Evolutionary conservation across 139 green algal species (phyloP).

Genomic region (Chlamydomonas schloesseri): DNA sequence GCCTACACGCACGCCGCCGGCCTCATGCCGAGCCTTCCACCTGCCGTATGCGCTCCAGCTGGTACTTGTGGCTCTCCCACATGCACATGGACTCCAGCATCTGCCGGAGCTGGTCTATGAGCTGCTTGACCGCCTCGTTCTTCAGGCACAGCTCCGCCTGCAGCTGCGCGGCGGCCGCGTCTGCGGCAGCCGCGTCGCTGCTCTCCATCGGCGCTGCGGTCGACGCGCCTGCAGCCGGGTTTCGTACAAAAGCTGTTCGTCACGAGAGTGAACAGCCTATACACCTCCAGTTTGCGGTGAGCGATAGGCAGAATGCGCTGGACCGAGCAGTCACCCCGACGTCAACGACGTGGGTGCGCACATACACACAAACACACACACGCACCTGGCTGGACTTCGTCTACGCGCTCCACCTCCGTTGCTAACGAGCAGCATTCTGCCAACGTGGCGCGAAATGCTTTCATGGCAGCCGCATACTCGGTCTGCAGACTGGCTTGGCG

Average conservation of each 20-base stretch:
- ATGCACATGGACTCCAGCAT: constrained; percentile 55
- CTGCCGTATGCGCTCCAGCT: not conserved
- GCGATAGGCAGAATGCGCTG: not conserved
- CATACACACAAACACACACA: no score
- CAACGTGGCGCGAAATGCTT: not conserved
- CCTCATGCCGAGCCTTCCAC: no score
- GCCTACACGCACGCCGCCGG: no score
- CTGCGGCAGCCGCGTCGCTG: not conserved
- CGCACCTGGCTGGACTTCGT: not conserved
- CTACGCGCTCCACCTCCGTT: not conserved
- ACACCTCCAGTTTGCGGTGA: not conserved
- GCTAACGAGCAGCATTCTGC: not conserved
- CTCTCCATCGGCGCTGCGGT: not conserved
- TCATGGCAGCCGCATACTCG: not conserved
- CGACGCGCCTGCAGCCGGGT: not conserved
- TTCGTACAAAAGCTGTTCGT: not conserved
- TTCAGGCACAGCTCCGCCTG: constrained; percentile 13
- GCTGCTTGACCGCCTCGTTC: constrained; percentile 52
- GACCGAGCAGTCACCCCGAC: not conserved
- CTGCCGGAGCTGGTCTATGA: constrained; percentile 56
- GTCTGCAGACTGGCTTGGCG: not conserved
- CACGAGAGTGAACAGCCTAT: not conserved
- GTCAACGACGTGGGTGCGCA: no score
- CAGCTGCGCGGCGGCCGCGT: not conserved
- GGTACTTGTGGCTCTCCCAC: constrained; percentile 46